Base-by-base conservation (phyloP, 2,329 filamentous ascomycete species). In the Neobulgaria alba region DNA sequence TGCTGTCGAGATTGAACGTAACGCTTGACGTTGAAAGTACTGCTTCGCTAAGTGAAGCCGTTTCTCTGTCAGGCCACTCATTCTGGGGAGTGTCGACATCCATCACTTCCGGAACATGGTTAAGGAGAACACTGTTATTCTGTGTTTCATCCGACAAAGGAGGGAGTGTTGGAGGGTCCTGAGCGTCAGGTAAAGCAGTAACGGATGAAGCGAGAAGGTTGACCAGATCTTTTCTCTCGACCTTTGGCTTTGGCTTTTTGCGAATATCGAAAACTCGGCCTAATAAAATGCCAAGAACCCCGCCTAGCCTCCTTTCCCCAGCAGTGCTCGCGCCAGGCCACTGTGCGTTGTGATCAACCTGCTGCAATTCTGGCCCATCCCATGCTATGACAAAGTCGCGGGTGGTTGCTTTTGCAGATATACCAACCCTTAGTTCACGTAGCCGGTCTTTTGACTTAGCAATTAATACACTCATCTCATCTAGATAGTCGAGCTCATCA, bases 401-500 rank as follows among this genome's bases (percentile, higher is more conserved):
- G 34, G 56, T 52, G 1, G 55, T 49, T 17, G 66, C 68, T 41
- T 64, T 67, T 23, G 65, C 57, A 4, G 84, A 77, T 41, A 92
- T 77, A 4, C 86, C 84, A 4, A 92, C 72, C 32, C 84, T 72
- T 23, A 93, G 67, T 59, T 90, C 85, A 20, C 74, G 72, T 12
- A 92, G 64, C 31, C 70, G 70, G 46, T 72, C 67, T 43, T 76
- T 69, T 10, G 85, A 90, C 17, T 79, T 75, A 45, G 82, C 80
- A 45, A 92, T 77, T 10, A 92, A 69, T 31, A 85, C 68, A 39
- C 82, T 81, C 75, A 92, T 82, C 62, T 92, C 86, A 56, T 90
- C 85, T 29, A 90, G 63, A 58, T 92, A 92, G 19, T 80, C 73
- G n/a, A 86, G 63, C 57, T 90, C 84, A 54, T 92, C 86, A 45